Evolutionary conservation across 768 basidiomycete species (phyloP), one percentile per base, ranked within the genome.

Genomic region (Pleurotus citrinopileatus): DNA sequence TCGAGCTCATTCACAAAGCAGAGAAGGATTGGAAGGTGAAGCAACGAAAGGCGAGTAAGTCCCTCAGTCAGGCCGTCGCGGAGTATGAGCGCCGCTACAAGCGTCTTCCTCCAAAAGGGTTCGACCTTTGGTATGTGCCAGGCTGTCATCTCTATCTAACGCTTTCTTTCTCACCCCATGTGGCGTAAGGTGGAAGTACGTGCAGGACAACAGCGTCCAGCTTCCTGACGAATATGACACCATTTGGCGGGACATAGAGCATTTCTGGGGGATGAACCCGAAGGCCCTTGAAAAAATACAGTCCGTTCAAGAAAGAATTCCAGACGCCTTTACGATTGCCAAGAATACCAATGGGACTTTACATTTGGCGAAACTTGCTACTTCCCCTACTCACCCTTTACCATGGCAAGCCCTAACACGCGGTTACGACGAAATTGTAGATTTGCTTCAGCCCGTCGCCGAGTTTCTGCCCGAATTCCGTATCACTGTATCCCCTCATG

Each of bases 171-270:
- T 1, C 34, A 8, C 10, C n/a, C 25, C 26, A 36, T 40, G n/a
- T 17, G 15, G 26, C 43, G 27, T 23, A 23, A 74, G 74, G 75
- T 78, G 75, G 77, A 56, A 54, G 3, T 77, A 75, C 64, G 86
- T 84, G 22, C 70, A 78, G 61, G 73, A 79, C 42, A 78, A 92
- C 66, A 69, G 80, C 6, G 83, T 91, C 26, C 80, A 82, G 60
- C 81, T 94, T 38, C 78, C 88, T 15, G 94, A 96, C 67, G 93
- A 95, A 62, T 95, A 91, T 63, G 89, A 89, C 61, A 76, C 77
- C 42, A 81, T 94, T 25, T 64, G 78, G 50, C 70, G 76, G 44
- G 93, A 96, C 67, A 71, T 97, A 17, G 82, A 82, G 45, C 91
- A 90, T 0, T 96, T 89, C 67, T 93, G 87, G 84, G 74, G 80